Evolutionary conservation across 805 yeast species (phyloP).

Genomic region (Isabelozyma pseudorhagii): DNA sequence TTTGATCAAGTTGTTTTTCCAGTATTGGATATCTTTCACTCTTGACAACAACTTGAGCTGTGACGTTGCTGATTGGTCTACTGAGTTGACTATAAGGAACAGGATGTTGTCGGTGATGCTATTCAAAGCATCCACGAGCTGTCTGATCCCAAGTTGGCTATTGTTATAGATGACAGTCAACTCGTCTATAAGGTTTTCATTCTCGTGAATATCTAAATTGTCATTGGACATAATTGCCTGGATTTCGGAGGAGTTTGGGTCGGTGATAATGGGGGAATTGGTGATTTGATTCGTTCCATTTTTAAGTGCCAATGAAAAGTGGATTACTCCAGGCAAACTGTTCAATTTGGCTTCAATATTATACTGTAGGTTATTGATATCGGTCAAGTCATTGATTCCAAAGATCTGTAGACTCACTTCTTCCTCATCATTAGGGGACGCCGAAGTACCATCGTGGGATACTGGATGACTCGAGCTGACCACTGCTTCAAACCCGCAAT

Average conservation of each 20-base stretch:
- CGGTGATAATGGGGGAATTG: constrained; percentile 7
- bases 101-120: constrained; percentile 52
- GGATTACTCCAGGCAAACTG: constrained; percentile 26
- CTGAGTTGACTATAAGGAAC: constrained; percentile 43
- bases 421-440: constrained; percentile 18
- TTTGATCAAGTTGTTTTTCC: constrained; percentile 57
- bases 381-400: constrained; percentile 27
- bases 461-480: constrained; percentile 1
- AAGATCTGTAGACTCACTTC: constrained; percentile 26
- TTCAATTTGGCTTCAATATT: constrained; percentile 38
- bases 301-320: constrained; percentile 21
- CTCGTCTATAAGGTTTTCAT: constrained; percentile 26
- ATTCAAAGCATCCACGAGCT: constrained; percentile 44
- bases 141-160: constrained; percentile 56
- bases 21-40: constrained; percentile 66
- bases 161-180: constrained; percentile 49
- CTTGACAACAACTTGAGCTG: constrained; percentile 71
- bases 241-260: constrained; percentile 10
- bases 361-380: constrained; percentile 27
- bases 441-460: not conserved
- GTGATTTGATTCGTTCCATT: constrained; percentile 1
- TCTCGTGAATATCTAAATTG: constrained; percentile 8
- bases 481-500: constrained; percentile 42
- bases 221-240: constrained; percentile 13
- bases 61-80: constrained; percentile 53